Percentiles rank a stretch among this genome's conserved stretches.
Evolutionary conservation across 352 stramenopile species (phyloP).

Genomic region (Phytopythium oedochilum): DNA sequence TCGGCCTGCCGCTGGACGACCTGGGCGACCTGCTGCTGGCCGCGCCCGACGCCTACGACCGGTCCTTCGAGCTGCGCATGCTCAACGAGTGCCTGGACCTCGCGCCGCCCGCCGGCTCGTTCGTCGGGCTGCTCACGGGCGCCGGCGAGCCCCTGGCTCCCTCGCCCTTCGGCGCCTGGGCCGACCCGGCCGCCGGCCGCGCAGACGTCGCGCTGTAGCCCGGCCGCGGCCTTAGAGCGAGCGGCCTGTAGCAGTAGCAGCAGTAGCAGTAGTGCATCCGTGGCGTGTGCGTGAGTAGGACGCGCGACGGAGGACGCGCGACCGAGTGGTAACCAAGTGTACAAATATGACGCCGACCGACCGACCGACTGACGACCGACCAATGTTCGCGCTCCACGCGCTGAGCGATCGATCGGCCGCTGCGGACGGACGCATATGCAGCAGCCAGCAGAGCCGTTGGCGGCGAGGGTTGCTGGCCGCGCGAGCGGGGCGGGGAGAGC

Average conservation of each 20-base stretch:
- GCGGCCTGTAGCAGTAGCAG: not conserved
- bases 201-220: not conserved
- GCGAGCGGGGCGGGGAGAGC: too few relatives aligned
- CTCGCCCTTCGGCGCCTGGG: not conserved
- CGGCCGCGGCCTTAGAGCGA: not conserved
- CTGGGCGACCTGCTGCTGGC: conserved; percentile 26
- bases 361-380: too few relatives aligned
- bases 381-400: too few relatives aligned
- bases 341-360: not conserved
- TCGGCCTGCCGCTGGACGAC: conserved; percentile 25
- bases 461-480: too few relatives aligned
- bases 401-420: too few relatives aligned
- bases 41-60: conserved; percentile 9
- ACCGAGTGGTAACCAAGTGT: not conserved
- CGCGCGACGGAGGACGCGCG: not conserved
- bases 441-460: too few relatives aligned
- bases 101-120: conserved; percentile 6
- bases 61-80: conserved; percentile 24
- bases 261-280: not conserved
- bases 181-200: too few relatives aligned
- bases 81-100: conserved; percentile 30
- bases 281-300: too few relatives aligned
- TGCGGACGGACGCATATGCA: too few relatives aligned
- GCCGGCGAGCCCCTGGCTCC: not conserved
- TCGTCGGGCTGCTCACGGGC: conserved; percentile 11